phyloP scores from a whole-genome alignment of 2,329 filamentous ascomycete species.

The Ophiocordyceps camponoti-saundersi region DNA sequence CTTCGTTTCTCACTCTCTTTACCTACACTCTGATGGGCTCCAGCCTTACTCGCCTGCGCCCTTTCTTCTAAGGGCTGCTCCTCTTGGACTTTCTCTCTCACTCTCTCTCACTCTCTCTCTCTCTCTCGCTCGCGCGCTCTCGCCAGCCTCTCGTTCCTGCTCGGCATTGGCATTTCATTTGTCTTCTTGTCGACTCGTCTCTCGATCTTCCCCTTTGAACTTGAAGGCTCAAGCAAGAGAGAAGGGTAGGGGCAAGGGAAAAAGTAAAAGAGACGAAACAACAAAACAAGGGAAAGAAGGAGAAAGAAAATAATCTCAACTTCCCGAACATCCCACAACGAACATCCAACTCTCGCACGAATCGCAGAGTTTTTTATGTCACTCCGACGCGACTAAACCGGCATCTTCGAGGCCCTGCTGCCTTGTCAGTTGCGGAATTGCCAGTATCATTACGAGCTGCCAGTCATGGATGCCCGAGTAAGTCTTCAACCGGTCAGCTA shows the following conservation, averaged over 20 bases:
- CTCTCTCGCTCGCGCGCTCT: no score
- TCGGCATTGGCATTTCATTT: not conserved
- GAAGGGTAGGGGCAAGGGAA: not conserved
- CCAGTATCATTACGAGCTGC: conserved; percentile 2
- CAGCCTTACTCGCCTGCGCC: not conserved
- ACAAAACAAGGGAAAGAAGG: not conserved
- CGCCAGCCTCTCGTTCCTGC: not conserved
- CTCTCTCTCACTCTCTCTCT: not conserved
- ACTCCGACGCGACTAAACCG: conserved; percentile 3
- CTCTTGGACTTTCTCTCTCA: not conserved
- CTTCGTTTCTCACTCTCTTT: not conserved
- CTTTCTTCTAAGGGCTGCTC: not conserved
- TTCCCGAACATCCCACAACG: not conserved
- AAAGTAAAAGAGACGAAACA: not conserved
- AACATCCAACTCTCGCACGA: not conserved
- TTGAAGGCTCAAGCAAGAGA: not conserved
- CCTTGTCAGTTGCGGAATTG: conserved; percentile 1
- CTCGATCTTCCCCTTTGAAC: not conserved
- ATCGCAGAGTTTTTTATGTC: conserved; percentile 3
- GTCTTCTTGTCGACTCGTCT: not conserved
- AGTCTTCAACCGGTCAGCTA: conserved; percentile 4
- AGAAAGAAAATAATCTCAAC: not conserved
- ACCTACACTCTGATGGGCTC: not conserved
- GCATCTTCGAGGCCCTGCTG: conserved; percentile 1
- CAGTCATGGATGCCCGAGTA: conserved; percentile 18